These are phyloP conservation scores for Ogataea methylovora DNA, from an alignment of 805 yeast species.

Conservation along the genomic window DNA sequence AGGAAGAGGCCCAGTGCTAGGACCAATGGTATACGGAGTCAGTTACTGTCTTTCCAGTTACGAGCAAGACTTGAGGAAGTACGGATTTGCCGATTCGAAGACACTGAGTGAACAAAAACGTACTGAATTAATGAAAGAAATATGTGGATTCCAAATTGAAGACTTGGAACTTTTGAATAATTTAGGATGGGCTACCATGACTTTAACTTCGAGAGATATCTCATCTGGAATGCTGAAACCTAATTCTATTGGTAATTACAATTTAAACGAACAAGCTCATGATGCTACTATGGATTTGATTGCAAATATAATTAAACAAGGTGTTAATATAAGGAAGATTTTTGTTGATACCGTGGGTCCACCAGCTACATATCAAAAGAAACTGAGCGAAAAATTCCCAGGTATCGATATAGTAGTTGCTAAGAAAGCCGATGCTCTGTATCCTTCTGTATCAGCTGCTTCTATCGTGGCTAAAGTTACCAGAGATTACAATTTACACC, in stretches of 20 bases:
- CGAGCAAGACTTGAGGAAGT: constrained; percentile 36
- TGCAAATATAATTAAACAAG: constrained; percentile 49
- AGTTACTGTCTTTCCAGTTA: constrained; percentile 63
- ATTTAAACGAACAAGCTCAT: constrained; percentile 93
- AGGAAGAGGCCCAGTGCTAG: constrained; percentile 96
- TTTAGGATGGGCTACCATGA: constrained; percentile 84
- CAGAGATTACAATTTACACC: constrained; percentile 45
- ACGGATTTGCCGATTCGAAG: constrained; percentile 92
- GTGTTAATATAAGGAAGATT: constrained; percentile 61
- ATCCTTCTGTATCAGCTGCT: constrained; percentile 90
- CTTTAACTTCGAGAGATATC: constrained; percentile 82
- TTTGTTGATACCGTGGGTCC: constrained; percentile 98
- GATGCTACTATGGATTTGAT: constrained; percentile 84
- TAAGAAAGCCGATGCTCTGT: constrained; percentile 90
- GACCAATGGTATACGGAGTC: constrained; percentile 95
- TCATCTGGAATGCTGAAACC: constrained; percentile 81
- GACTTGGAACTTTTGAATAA: constrained; percentile 37
- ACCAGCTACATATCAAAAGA: constrained; percentile 74
- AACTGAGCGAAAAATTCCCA: constrained; percentile 66
- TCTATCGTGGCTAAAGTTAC: constrained; percentile 96
- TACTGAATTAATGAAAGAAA: constrained; percentile 47
- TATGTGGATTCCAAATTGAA: constrained; percentile 21
- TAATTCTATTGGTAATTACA: constrained; percentile 49
- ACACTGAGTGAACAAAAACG: constrained; percentile 70
- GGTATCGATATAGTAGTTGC: constrained; percentile 67